Conservation (phyloP, 305 asterid genomes). For the Galium porrigens region DNA sequence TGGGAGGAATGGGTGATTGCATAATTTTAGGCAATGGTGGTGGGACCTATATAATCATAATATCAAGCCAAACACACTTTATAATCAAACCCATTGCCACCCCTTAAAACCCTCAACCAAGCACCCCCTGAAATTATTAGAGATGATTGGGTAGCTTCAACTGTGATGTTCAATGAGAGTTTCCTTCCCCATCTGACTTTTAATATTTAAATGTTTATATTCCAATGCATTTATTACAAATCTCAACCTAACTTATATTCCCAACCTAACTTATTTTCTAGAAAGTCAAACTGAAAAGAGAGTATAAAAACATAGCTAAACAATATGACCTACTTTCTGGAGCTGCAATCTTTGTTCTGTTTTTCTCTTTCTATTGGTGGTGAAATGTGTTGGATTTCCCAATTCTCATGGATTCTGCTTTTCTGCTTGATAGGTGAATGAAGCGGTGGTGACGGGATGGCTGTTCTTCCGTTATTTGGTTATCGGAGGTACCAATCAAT, state of each 20-base stretch:
- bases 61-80: no score
- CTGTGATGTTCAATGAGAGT: neutral
- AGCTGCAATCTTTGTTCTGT: neutral
- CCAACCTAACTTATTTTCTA: neutral
- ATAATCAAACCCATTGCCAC: no score
- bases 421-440: constrained; percentile 58
- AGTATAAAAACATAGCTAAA: neutral
- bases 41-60: neutral
- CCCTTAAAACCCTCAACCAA: no score
- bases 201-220: neutral
- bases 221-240: neutral
- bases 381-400: neutral
- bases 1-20: neutral
- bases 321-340: neutral
- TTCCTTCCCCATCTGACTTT: neutral
- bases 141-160: no score
- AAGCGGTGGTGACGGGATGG: constrained; percentile 94
- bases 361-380: neutral
- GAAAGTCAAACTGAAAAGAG: neutral
- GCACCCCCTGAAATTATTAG: no score
- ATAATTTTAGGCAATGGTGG: neutral
- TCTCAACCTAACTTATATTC: neutral
- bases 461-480: constrained; percentile 87
- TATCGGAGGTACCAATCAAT: constrained; percentile 64
- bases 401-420: constrained; percentile 6